Percentiles rank a stretch among this genome's conserved stretches.
Evolutionary conservation across 2,329 filamentous ascomycete species (phyloP).

Genomic region (Phyllosticta citribraziliensis): DNA sequence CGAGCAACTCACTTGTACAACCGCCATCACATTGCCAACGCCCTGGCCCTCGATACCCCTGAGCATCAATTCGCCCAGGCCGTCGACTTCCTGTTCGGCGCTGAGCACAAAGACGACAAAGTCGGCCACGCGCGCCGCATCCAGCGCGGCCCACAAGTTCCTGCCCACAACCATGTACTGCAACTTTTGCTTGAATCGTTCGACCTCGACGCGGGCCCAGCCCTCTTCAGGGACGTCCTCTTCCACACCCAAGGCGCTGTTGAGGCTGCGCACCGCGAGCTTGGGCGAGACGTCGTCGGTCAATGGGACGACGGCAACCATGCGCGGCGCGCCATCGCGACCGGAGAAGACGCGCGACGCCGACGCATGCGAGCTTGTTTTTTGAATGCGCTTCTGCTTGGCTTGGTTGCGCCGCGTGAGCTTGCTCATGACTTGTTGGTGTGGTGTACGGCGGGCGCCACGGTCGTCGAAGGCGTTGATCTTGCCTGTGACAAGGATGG

Average conservation of each 20-base stretch:
- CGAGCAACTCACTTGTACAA: conserved; percentile 48
- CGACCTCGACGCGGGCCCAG: conserved; percentile 58
- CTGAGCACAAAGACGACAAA: conserved; percentile 84
- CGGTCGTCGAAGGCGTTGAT: conserved; percentile 62
- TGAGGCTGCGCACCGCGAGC: conserved; percentile 60
- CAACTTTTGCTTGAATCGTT: conserved; percentile 90
- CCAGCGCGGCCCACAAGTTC: conserved; percentile 67
- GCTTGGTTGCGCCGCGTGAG: conserved; percentile 90
- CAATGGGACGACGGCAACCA: conserved; percentile 80
- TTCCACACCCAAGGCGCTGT: conserved; percentile 69
- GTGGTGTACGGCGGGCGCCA: conserved; percentile 72
- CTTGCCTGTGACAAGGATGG: conserved; percentile 51
- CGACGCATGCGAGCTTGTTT: conserved; percentile 73
- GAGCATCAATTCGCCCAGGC: conserved; percentile 73
- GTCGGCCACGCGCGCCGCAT: conserved; percentile 81
- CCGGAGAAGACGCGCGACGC: conserved; percentile 77
- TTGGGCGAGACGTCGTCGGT: conserved; percentile 61
- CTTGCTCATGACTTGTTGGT: conserved; percentile 97
- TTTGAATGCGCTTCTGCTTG: conserved; percentile 76
- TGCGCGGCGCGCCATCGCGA: conserved; percentile 73
- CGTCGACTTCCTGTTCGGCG: conserved; percentile 72
- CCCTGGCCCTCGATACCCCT: conserved; percentile 87
- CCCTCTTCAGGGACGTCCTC: conserved; percentile 50
- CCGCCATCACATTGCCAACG: conserved; percentile 81
- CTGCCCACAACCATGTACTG: conserved; percentile 70